Evolutionary conservation across 2,329 filamentous ascomycete genomes (phyloP).

Genomic region (Aspergillaceae sp.): DNA sequence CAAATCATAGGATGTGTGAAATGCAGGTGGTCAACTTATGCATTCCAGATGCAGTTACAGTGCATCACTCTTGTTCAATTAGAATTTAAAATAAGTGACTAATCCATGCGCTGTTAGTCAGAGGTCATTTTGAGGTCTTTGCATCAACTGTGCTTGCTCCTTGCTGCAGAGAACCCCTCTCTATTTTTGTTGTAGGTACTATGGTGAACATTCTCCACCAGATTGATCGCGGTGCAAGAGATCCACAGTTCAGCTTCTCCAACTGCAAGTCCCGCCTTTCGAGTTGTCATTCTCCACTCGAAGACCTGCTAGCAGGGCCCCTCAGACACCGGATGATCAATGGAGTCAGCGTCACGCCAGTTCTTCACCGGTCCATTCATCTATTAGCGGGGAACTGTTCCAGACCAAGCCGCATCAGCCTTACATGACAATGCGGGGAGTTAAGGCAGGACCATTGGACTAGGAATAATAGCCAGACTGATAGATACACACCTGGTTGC

Average conservation of each 20-base stretch:
- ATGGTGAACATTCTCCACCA: not conserved
- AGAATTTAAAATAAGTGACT: no score
- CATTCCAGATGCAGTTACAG: no score
- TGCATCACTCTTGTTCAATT: no score
- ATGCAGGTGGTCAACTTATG: no score
- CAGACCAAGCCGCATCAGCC: not conserved
- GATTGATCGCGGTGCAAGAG: not conserved
- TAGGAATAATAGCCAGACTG: no score
- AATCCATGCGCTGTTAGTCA: no score
- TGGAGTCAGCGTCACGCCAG: not conserved
- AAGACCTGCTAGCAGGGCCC: not conserved
- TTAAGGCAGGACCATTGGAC: no score
- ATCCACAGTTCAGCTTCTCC: not conserved
- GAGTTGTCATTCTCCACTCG: not conserved
- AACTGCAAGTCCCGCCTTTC: not conserved
- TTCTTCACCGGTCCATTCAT: not conserved
- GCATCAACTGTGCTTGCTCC: not conserved
- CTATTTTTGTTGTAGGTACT: not conserved
- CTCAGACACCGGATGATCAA: not conserved
- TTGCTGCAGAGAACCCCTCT: not conserved
- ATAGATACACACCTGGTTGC: no score
- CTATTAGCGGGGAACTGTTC: not conserved
- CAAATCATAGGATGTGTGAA: no score
- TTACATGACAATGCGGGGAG: no score
- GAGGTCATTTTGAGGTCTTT: no score